Conservation (phyloP, 768 basidiomycete species). For the Mrakia frigida region DNA sequence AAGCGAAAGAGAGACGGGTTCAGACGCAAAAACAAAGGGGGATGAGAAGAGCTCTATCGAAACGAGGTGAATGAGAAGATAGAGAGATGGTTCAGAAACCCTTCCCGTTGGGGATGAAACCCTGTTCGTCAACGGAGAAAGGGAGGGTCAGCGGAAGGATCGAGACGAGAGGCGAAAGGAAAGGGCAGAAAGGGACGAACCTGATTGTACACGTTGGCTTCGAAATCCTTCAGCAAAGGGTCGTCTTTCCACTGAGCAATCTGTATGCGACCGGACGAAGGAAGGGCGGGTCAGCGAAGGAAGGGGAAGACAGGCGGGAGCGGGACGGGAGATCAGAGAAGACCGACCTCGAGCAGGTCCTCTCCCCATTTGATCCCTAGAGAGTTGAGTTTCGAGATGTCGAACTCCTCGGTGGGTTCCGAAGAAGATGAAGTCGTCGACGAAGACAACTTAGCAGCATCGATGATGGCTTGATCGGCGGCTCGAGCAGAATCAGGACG, state of each 20-base stretch:
- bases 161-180: neutral
- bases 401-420: neutral
- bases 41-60: too few relatives aligned
- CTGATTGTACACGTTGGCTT: neutral
- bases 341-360: neutral
- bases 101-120: neutral
- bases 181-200: neutral
- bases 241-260: constrained; percentile 1
- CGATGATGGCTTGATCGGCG: neutral
- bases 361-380: neutral
- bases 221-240: neutral
- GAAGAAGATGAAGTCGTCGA: neutral
- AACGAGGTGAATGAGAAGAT: neutral
- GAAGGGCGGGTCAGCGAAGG: neutral
- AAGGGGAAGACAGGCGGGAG: neutral
- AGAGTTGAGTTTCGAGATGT: neutral
- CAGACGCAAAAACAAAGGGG: too few relatives aligned
- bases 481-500: neutral
- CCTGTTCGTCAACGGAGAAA: neutral
- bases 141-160: neutral
- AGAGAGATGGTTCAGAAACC: neutral
- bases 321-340: neutral
- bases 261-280: neutral
- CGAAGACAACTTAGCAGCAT: neutral
- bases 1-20: too few relatives aligned